Evolutionary conservation across 371 early-diverging fungal genomes (phyloP).

Genomic region (Haplosporangium sp.): DNA sequence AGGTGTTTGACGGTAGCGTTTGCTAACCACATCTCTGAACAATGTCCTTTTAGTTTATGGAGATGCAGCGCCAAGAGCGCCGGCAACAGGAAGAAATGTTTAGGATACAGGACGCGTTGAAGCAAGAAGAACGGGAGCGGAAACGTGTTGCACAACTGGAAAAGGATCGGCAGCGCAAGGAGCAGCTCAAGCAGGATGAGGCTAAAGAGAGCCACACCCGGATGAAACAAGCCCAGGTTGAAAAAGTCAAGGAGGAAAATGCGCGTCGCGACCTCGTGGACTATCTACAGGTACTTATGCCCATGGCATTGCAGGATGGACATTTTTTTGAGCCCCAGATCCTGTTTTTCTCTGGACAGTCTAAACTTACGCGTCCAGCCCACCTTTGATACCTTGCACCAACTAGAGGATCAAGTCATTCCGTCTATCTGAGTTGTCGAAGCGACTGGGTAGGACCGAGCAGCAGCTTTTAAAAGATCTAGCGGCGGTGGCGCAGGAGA

Average conservation of each 20-base stretch:
- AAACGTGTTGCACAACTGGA: constrained; percentile 38
- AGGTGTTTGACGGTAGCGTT: no score
- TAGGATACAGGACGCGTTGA: constrained; percentile 26
- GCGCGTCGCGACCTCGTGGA: constrained; percentile 34
- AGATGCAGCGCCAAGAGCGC: constrained; percentile 44
- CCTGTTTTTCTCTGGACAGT: background rate
- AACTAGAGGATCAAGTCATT: constrained; percentile 45
- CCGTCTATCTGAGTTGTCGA: constrained; percentile 18
- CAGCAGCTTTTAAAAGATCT: constrained; percentile 34
- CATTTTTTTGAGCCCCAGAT: background rate
- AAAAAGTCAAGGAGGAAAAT: constrained; percentile 30
- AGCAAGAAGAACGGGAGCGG: constrained; percentile 41
- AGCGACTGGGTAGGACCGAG: constrained; percentile 39
- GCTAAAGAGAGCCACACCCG: constrained; percentile 26
- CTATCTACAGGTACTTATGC: constrained; percentile 31
- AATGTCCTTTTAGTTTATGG: constrained; percentile 32
- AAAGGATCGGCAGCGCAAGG: constrained; percentile 40
- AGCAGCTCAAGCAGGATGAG: constrained; percentile 29
- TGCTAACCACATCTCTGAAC: background rate
- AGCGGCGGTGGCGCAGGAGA: constrained; percentile 18
- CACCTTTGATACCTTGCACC: background rate
- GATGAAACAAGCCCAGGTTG: constrained; percentile 16
- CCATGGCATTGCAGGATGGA: background rate
- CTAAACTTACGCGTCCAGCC: no score
- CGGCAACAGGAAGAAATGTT: constrained; percentile 53